These are phyloP conservation scores for Pleurotus tuoliensis DNA, from an alignment of 768 basidiomycete genomes.

Conservation along the genomic window DNA sequence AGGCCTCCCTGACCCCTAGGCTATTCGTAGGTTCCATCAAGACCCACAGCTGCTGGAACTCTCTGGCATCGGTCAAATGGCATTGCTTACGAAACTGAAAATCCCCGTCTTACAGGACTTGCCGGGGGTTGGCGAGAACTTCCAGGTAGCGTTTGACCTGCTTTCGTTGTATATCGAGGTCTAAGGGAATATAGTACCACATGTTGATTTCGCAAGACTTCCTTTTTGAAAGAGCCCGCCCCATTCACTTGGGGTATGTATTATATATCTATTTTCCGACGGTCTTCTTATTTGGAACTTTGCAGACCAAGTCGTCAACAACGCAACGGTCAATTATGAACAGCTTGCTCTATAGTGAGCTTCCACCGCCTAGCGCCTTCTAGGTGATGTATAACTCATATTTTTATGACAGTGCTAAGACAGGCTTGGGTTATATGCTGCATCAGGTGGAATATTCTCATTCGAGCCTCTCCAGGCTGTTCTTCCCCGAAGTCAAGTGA, in stretches of 20 bases:
- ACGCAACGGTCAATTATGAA: background rate
- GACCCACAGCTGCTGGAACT: slow-evolving; percentile 44
- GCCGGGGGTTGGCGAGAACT: slow-evolving; percentile 40
- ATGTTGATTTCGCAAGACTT: background rate
- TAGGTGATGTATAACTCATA: too few species aligned
- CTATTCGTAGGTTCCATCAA: slow-evolving; percentile 13
- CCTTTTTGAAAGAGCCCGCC: background rate
- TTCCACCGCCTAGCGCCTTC: too few species aligned
- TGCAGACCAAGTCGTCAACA: background rate
- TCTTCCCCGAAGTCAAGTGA: background rate
- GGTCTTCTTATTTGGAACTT: background rate
- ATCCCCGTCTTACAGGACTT: slow-evolving; percentile 29
- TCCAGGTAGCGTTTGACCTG: slow-evolving; percentile 3
- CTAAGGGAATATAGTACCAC: background rate
- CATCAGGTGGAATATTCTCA: background rate
- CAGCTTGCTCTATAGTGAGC: background rate
- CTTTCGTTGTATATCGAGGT: too few species aligned
- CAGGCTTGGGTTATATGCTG: background rate
- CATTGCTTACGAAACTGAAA: slow-evolving; percentile 21
- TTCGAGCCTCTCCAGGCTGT: background rate
- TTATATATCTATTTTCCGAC: background rate
- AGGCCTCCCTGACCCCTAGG: background rate
- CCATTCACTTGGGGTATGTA: background rate
- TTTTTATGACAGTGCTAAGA: background rate
- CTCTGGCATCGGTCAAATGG: slow-evolving; percentile 36